Evolutionary conservation across 2,329 filamentous ascomycete genomes (phyloP).

Genomic region (Penicillium sp.): DNA sequence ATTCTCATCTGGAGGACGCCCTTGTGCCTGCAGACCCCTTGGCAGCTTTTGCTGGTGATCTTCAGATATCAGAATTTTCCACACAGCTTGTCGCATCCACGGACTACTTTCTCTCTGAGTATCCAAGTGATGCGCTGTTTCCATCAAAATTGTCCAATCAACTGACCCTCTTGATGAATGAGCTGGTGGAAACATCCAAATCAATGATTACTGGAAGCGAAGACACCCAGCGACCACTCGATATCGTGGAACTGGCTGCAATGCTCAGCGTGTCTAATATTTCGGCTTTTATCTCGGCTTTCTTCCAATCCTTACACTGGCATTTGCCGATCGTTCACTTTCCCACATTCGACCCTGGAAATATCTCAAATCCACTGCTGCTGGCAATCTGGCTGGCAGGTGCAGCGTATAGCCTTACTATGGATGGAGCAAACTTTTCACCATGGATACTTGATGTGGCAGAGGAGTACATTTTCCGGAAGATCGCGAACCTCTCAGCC

Average conservation of each 20-base stretch:
- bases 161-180: slow-evolving; percentile 27
- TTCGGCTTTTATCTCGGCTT: slow-evolving; percentile 31
- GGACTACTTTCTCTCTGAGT: slow-evolving; percentile 23
- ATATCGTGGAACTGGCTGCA: slow-evolving; percentile 22
- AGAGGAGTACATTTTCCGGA: slow-evolving; percentile 35
- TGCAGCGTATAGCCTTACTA: slow-evolving; percentile 28
- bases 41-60: slow-evolving; percentile 13
- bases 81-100: slow-evolving; percentile 12
- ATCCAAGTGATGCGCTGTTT: slow-evolving; percentile 18
- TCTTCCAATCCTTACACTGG: slow-evolving; percentile 37
- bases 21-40: slow-evolving; percentile 26
- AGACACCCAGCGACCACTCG: slow-evolving; percentile 8
- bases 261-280: slow-evolving; percentile 31
- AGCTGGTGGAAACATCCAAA: slow-evolving; percentile 33
- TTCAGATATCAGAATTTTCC: slow-evolving; percentile 14
- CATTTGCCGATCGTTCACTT: slow-evolving; percentile 36
- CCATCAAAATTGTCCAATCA: slow-evolving; percentile 28
- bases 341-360: slow-evolving; percentile 33
- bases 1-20: slow-evolving; percentile 32
- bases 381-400: slow-evolving; percentile 33
- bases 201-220: slow-evolving; percentile 24
- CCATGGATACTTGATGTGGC: slow-evolving; percentile 31
- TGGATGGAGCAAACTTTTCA: slow-evolving; percentile 20
- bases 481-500: slow-evolving; percentile 24
- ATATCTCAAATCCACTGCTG: slow-evolving; percentile 28